Evolutionary conservation across 1,284 basidiomycete genomes (phyloP), one percentile per base, ranked within the genome.

Genomic region (Clitocybe nebularis): DNA sequence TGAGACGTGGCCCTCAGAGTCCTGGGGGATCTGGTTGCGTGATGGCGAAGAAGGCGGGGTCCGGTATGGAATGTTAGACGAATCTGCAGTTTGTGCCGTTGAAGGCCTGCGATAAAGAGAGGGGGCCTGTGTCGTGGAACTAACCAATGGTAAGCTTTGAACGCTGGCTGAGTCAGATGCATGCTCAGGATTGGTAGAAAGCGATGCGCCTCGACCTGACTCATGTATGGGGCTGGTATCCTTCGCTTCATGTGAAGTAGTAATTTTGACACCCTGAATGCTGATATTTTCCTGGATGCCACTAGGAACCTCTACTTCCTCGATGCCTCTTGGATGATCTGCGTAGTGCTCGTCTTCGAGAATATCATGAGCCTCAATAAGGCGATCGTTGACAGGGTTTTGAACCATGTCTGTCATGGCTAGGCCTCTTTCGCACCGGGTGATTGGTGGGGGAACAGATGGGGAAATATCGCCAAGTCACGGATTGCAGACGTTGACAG

Each of bases 61-160:
- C 23, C 58, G 58, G 7, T 52, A 54, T 39, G 54, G 57, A 25
- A 59, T 53, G 24, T 58, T 55, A 8, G 55, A 45, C n/a, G 52
- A 14, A 26, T 54, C 49, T 10, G 51, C 49, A 48, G 51, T 32
- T 21, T 47, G 50, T 10, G 52, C 44, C 5, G 63, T 57, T 2
- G 57, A 57, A 8, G 61, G 57, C 13, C 55, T 44, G 20, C 50
- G 51, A 9, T 47, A 45, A 4, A 46, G 33, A 19, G 54, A 39
- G 1, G 56, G 40, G 7, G 59, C 46, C 3, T 65, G 57, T 38
- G 63, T 57, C 13, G 79, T 68, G 44, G 79, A 69, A 53, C 74
- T 74, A 11, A 72, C 72, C 7, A 66, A 66, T 7, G 81, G 79
- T 50, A 82, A 68, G 51, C 77, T 81, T 48, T 74, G 79, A 6